Evolutionary conservation across 1,139 yeast species (phyloP).

Genomic region (Suhomyces choctaworum): DNA sequence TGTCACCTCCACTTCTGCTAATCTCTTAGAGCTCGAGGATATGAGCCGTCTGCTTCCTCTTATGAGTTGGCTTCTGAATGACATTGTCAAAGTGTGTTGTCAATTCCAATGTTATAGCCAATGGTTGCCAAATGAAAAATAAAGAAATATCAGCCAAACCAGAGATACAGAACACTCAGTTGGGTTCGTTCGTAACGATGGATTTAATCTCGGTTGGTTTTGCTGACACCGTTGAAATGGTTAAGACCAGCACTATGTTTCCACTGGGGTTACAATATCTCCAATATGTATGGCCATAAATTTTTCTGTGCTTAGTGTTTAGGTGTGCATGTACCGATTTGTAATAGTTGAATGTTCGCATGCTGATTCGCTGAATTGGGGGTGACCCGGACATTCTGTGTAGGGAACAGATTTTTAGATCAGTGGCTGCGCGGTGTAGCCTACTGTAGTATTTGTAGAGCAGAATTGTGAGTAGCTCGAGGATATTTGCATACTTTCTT

Average conservation of each 20-base stretch:
- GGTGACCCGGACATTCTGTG: conserved; percentile 14
- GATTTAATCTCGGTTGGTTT: conserved; percentile 1
- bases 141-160: not conserved
- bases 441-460: too few relatives aligned
- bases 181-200: conserved; percentile 1
- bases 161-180: too few relatives aligned
- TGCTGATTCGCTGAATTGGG: conserved; percentile 35
- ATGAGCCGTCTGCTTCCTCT: conserved; percentile 33
- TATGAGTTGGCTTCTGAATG: conserved; percentile 27
- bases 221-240: conserved; percentile 3
- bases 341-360: conserved; percentile 24
- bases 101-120: not conserved
- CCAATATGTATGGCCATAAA: conserved; percentile 13
- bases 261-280: conserved; percentile 11
- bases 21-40: conserved; percentile 25
- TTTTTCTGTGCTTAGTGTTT: conserved; percentile 14
- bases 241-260: conserved; percentile 2
- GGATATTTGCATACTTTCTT: too few relatives aligned
- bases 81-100: conserved; percentile 4
- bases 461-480: too few relatives aligned
- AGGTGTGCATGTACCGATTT: conserved; percentile 13
- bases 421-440: too few relatives aligned
- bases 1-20: conserved; percentile 70
- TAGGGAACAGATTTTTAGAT: too few relatives aligned
- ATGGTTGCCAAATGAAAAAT: conserved; percentile 9